Percentiles rank a stretch among this genome's conserved stretches.
Conservation (phyloP, 208 protist genomes). For the Acanthamoeba lenticulata region DNA sequence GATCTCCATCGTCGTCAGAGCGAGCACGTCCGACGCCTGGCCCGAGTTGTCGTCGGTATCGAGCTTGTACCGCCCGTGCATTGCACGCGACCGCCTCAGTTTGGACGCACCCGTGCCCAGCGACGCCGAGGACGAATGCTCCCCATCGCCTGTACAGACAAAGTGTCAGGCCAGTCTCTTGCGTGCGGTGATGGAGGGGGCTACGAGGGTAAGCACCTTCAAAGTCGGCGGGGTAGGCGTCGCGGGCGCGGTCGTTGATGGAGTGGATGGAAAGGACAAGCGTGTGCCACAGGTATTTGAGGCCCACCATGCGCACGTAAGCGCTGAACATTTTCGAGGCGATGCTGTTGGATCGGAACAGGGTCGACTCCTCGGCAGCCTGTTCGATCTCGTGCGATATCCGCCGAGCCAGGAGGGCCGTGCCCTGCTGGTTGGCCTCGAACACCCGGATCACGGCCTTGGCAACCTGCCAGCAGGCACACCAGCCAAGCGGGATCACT, state of each 20-base stretch:
- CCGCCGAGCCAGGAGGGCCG: background rate
- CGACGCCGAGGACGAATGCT: background rate
- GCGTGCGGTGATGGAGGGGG: too few relatives aligned
- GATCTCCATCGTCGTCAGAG: conserved; percentile 26
- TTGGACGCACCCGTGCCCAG: background rate
- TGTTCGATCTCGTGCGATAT: conserved; percentile 10
- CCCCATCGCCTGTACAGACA: background rate
- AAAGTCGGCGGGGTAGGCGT: background rate
- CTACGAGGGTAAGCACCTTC: too few relatives aligned
- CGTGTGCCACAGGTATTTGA: conserved; percentile 65
- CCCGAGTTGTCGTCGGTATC: conserved; percentile 44
- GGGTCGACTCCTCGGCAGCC: conserved; percentile 5
- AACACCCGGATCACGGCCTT: conserved; percentile 10
- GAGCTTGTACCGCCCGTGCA: conserved; percentile 36
- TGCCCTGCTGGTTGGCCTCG: conserved; percentile 27
- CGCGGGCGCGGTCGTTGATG: conserved; percentile 42
- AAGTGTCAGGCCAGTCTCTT: too few relatives aligned
- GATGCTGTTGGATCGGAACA: conserved; percentile 67
- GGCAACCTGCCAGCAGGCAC: background rate
- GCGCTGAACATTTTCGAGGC: conserved; percentile 60
- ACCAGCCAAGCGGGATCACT: too few relatives aligned
- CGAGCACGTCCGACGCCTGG: conserved; percentile 36
- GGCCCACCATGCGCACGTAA: conserved; percentile 52
- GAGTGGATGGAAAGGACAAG: background rate
- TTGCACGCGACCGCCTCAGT: background rate